Conservation (phyloP, 345 rosid species). For the Arabidopsis suecica region DNA sequence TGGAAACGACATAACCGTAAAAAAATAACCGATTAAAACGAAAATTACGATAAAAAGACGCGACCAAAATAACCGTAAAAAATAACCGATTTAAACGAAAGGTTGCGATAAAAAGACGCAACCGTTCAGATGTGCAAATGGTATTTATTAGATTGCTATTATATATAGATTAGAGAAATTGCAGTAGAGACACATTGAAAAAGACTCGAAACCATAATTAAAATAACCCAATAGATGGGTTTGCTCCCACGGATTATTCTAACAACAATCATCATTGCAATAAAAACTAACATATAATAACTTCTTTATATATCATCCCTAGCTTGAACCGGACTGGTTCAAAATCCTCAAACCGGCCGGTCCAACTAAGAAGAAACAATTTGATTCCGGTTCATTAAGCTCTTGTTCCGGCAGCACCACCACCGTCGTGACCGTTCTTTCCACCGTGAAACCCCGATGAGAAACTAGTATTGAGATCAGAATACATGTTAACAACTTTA, state of each 20-base stretch:
- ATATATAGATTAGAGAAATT: constrained; percentile 36
- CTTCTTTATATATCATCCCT: neutral
- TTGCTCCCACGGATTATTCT: constrained; percentile 47
- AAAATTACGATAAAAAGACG: too few relatives aligned
- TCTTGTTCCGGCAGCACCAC: constrained; percentile 43
- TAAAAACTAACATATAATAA: constrained; percentile 25
- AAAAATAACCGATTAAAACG: too few relatives aligned
- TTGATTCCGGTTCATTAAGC: constrained; percentile 32
- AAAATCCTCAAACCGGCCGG: constrained; percentile 40
- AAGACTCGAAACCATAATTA: constrained; percentile 44
- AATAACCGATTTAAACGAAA: too few relatives aligned
- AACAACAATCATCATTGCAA: constrained; percentile 45
- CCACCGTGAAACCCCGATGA: constrained; percentile 51
- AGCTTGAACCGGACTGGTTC: constrained; percentile 25
- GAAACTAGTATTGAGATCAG: constrained; percentile 62
- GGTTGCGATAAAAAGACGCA: too few relatives aligned
- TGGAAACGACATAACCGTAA: too few relatives aligned
- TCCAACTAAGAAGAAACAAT: constrained; percentile 28
- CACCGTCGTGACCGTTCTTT: constrained; percentile 37
- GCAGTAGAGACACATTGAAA: constrained; percentile 39
- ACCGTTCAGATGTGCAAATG: too few relatives aligned
- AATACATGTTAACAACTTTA: constrained; percentile 78
- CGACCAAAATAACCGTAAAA: too few relatives aligned
- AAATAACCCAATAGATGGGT: constrained; percentile 45
- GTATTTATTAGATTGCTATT: too few relatives aligned